phyloP scores from a whole-genome alignment of 352 stramenopile genomes.

The Globisporangium polare region DNA sequence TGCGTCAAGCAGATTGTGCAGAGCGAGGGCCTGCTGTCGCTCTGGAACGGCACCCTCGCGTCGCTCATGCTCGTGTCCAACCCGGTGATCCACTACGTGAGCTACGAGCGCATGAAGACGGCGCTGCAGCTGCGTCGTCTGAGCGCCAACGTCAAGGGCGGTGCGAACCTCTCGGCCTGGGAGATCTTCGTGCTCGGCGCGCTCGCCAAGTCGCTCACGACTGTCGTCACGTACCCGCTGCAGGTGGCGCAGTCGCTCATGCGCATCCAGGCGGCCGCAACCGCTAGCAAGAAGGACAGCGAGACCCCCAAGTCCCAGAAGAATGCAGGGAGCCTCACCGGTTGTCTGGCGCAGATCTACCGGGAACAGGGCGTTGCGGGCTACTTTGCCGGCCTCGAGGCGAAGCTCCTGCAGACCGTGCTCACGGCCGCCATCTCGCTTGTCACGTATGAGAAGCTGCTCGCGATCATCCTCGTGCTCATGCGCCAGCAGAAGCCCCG shows the following conservation, averaged over 20 bases:
- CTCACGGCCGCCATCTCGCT: constrained; percentile 92
- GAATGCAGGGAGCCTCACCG: constrained; percentile 15
- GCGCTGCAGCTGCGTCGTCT: constrained; percentile 43
- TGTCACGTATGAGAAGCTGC: constrained; percentile 92
- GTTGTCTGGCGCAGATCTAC: constrained; percentile 53
- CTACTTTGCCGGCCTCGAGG: constrained; percentile 89
- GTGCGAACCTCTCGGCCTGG: constrained; percentile 43
- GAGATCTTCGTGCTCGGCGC: constrained; percentile 92
- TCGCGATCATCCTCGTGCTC: constrained; percentile 51
- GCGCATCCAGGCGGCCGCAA: constrained; percentile 47
- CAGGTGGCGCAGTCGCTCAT: constrained; percentile 92
- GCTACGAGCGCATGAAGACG: constrained; percentile 92
- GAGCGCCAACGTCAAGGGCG: constrained; percentile 10
- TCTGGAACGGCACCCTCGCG: constrained; percentile 91
- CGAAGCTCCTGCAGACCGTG: constrained; percentile 94
- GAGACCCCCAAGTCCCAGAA: background rate
- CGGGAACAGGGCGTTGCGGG: constrained; percentile 64
- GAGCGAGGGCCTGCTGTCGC: constrained; percentile 74
- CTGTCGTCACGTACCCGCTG: constrained; percentile 92
- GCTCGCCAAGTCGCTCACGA: constrained; percentile 91
- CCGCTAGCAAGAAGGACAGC: constrained; percentile 10
- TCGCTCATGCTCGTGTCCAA: constrained; percentile 94
- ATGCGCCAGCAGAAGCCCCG: constrained; percentile 30
- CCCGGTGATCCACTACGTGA: constrained; percentile 94
- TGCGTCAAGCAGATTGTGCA: constrained; percentile 50